Base-by-base conservation (phyloP, 805 yeast species). In the Helenozyma rhizophorensis region DNA sequence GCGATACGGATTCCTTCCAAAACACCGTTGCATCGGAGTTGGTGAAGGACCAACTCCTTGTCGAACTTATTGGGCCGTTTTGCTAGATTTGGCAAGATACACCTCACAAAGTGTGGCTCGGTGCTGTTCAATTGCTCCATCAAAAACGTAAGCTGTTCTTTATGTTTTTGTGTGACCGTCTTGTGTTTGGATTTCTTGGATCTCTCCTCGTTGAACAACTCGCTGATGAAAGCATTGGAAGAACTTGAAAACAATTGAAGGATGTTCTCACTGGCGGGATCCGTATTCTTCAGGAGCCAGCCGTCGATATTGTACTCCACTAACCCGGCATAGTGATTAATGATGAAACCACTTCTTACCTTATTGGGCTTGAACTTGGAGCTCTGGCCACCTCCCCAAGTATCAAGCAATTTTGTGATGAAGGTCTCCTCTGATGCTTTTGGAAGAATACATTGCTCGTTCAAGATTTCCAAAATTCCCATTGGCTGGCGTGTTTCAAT, bases 1-100 rank as follows among this genome's bases (percentile, higher is more conserved):
- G 97, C 96, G 39, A 93, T 93, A 58, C 98, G 74, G 19, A 93
- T 93, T 40, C 99, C 99, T 67, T 93, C 99, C 32, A 93, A 63
- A 11, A 93, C 99, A 73, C 99, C 99, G 53, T 93, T 93, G 53
- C 97, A 93, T 42, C 96, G 71, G 41, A 93, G 68, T 60, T 93
- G 99, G 32, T 84, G 90, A 27, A 93, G 64, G 6, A 93, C 95
- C 15, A 93, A 62, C 19, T 61, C 62, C 46, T 82, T 86, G 48
- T 86, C 87, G 49, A 93, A 83, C 23, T 68, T 63, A 26, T 74
- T 75, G 0, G 96, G 78, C 31, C 68, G 68, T 53, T 90, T 89
- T 27, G 72, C 65, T 39, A 76, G 75, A 53, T 93, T 93, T 6
- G 99, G 99, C 28, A 93, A 65, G 28, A 93, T 93, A 57, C 99